Percentiles rank a stretch among this genome's conserved stretches.
Evolutionary conservation across 2,329 filamentous ascomycete genomes (phyloP).

Genomic region (Colletotrichum viniferum): DNA sequence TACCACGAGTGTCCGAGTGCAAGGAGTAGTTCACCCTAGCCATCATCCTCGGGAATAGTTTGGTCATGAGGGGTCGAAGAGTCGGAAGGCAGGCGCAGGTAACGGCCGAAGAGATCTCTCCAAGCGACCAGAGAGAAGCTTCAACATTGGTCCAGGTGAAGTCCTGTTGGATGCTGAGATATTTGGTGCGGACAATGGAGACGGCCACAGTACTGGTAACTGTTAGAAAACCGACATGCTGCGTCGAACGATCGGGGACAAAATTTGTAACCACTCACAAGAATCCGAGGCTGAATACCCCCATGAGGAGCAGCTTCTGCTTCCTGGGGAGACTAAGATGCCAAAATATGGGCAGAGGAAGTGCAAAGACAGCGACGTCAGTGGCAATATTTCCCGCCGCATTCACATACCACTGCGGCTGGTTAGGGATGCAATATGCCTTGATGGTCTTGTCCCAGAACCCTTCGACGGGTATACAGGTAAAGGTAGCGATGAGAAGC

Average conservation of each 20-base stretch:
- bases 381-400: constrained; percentile 31
- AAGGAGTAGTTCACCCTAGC: constrained; percentile 11
- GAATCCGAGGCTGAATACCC: constrained; percentile 31
- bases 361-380: constrained; percentile 28
- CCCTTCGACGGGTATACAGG: constrained; percentile 29
- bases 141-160: constrained; percentile 27
- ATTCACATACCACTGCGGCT: constrained; percentile 28
- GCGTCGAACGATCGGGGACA: not conserved
- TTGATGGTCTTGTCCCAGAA: constrained; percentile 29
- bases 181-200: constrained; percentile 26
- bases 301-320: constrained; percentile 28
- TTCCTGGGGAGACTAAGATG: constrained; percentile 24
- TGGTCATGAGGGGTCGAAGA: constrained; percentile 25
- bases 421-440: constrained; percentile 24
- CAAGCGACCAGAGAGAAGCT: constrained; percentile 26
- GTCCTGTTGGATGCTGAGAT: constrained; percentile 21
- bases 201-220: constrained; percentile 26
- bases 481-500: constrained; percentile 27
- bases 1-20: constrained; percentile 2
- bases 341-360: constrained; percentile 30
- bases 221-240: not conserved
- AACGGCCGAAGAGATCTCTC: constrained; percentile 26
- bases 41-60: constrained; percentile 6
- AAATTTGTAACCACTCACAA: constrained; percentile 24
- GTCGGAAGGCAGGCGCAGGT: constrained; percentile 27